Evolutionary conservation across 2,329 filamentous ascomycete genomes (phyloP), one percentile per base, ranked within the genome.

Genomic region (Penicillium sp.): DNA sequence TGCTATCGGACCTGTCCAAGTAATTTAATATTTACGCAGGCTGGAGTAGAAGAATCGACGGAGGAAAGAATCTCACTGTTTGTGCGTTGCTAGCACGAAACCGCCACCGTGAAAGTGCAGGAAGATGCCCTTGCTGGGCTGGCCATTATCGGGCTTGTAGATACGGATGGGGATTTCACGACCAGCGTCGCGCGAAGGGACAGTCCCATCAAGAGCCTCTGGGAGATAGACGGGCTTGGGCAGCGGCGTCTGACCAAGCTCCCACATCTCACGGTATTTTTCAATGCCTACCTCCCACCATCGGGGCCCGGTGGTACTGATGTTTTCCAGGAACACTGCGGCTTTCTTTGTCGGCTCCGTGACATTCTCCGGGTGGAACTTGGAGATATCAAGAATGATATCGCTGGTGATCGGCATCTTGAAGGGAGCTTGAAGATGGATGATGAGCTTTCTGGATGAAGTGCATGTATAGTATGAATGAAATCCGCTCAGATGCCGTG

Each of bases 91-190:
- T 19, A 77, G 53, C 4, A 76, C 73, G 63, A 71, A 78, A 2
- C 77, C 77, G 16, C 78, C 77, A 4, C 81, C 83, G 63, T 86
- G 83, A 43, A 85, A 79, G 65, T 85, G 82, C 58, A 83, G 67
- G 61, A 82, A 77, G 2, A 83, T 70, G 0, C 79, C 80, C 51
- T 73, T 76, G 11, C 63, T 57, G 26, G 62, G 50, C 28, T 71
- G 69, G 5, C 75, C 78, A 25, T 76, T 72, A n/a, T 75, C 73
- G 1, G 82, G 82, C 46, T 74, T 74, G 57, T 84, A 80, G 3
- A 81, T 72, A 31, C 82, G 77, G 53, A 78, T 82, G 1, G 81
- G 78, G 14, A 86, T 83, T 8, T 69, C 62, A 33, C 83, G 75
- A 3, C 75, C 78, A 0, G 66, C 16, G 3, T 85, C 81, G 5